These are phyloP conservation scores for Hygrophoropsis aurantiaca DNA, from an alignment of 768 basidiomycete genomes.

Conservation along the genomic window DNA sequence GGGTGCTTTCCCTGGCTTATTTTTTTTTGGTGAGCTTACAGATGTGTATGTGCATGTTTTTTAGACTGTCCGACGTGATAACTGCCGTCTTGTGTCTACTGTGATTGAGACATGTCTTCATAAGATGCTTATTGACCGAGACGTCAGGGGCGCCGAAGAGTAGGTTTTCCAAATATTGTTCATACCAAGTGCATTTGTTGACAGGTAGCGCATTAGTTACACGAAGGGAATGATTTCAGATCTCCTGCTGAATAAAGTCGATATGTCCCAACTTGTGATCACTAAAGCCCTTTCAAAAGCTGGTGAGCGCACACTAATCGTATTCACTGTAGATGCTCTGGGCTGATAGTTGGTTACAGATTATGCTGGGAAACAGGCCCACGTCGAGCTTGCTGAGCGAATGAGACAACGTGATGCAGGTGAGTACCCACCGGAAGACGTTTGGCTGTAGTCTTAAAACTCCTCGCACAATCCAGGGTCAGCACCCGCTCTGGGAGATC, in stretches of 20 bases:
- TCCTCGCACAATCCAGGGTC: slow-evolving; percentile 55
- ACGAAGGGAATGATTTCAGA: slow-evolving; percentile 93
- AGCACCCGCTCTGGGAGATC: slow-evolving; percentile 95
- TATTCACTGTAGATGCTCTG: neutral
- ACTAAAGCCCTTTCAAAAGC: slow-evolving; percentile 94
- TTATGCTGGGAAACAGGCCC: slow-evolving; percentile 93
- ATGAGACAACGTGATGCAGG: slow-evolving; percentile 97
- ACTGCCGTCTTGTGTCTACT: slow-evolving; percentile 96
- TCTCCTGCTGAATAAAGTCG: slow-evolving; percentile 92
- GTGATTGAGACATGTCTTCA: slow-evolving; percentile 98
- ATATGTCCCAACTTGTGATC: slow-evolving; percentile 99
- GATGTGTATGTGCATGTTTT: slow-evolving; percentile 1
- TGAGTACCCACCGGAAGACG: slow-evolving; percentile 19
- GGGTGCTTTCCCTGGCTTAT: slow-evolving; percentile 14
- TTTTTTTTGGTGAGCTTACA: neutral
- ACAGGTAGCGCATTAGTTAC: slow-evolving; percentile 55
- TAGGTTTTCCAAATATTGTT: slow-evolving; percentile 37
- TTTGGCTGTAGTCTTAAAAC: neutral
- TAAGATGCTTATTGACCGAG: slow-evolving; percentile 95
- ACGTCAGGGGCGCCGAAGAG: slow-evolving; percentile 93
- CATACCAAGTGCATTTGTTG: slow-evolving; percentile 4
- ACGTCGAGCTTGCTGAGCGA: slow-evolving; percentile 91
- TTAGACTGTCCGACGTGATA: slow-evolving; percentile 96
- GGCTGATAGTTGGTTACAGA: slow-evolving; percentile 43
- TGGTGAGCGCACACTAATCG: slow-evolving; percentile 40